A percentile compares a stretch with the other conserved stretches of the same genome.
Conservation (phyloP, 768 basidiomycete genomes). For the Tubosaeta sp. region DNA sequence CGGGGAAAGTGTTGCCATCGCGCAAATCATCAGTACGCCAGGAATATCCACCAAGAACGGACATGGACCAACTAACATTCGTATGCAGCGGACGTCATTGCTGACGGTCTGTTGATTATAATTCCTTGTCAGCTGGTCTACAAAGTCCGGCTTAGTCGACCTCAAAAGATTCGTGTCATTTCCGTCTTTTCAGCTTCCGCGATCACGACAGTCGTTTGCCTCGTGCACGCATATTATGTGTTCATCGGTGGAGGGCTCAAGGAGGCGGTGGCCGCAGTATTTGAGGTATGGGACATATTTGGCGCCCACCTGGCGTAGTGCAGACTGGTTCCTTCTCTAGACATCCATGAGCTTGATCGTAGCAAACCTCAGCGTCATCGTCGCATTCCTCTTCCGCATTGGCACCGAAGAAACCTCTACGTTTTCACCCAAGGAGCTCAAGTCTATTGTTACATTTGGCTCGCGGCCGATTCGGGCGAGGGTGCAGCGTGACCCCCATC, state of each 20-base stretch:
- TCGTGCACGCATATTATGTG: neutral
- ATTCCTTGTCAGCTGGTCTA: neutral
- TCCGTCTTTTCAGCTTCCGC: constrained; percentile 4
- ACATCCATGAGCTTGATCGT: constrained; percentile 3
- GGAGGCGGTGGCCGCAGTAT: neutral
- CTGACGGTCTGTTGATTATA: neutral
- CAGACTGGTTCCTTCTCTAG: neutral
- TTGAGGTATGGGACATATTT: neutral
- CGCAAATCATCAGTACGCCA: constrained; percentile 1
- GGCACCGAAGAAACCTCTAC: constrained; percentile 1
- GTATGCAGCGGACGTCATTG: constrained; percentile 1
- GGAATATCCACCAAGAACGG: neutral
- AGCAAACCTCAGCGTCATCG: constrained; percentile 1
- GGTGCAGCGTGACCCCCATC: neutral
- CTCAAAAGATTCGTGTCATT: constrained; percentile 3
- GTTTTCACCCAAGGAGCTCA: neutral
- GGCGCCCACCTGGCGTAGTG: neutral
- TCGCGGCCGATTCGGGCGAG: neutral
- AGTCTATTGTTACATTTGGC: neutral
- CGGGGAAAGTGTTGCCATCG: neutral
- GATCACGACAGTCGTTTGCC: constrained; percentile 2
- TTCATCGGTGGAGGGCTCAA: neutral
- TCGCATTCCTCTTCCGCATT: constrained; percentile 7
- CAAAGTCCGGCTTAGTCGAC: neutral
- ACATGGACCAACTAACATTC: neutral